Base-by-base conservation (phyloP, 768 basidiomycete genomes). In the Mycena venus region DNA sequence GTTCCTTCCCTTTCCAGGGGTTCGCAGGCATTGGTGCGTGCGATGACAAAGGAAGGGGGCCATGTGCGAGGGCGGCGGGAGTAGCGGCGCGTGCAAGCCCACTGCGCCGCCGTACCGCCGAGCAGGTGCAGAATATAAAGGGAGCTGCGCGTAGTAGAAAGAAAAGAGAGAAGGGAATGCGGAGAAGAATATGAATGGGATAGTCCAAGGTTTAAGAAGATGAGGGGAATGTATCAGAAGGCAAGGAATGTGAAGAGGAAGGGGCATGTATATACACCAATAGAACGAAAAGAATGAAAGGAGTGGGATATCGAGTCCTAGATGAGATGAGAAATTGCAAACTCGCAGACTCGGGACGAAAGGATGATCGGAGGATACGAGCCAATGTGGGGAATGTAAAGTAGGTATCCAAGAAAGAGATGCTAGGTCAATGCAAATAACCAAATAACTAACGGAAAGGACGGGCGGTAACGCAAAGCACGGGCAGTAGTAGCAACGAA, bases 71-170 rank as follows among this genome's bases (percentile, higher is more conserved):
- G 42, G 17, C 14, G 42, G 42, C 17, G 42, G 42, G 17, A 42
- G 42, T 17, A 42, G 51, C 25, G 51, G 5, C 12, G 29, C 6
- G 51, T 93, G 77, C 94, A 95, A 63, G 93, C 90, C 40, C 85
- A 85, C 7, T 92, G 87, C 10, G 85, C 86, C 51, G 10, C 51
- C 4, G 51, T 27, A 10, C 89, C 85, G 10, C 90, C 86, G 64
- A 94, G 87, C 9, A 92, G 87, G 69, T 94, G 92, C 1, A 95
- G 87, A 79, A 94, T 91, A 31, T 91, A 90, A 17, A 0, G 91
- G 87, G 84, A 94, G 90, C 77, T 94, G 93, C 32, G 88, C 83
- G 42, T 90, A 53, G 51, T 53, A 25, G 14, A 17, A 42, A 42
- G 42, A 42, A 42, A 42, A 42, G 19, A 53, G 23, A 53, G 25